Conservation (phyloP, 192 early-diverging fungal species). For the Gamsiella multidivaricata region DNA sequence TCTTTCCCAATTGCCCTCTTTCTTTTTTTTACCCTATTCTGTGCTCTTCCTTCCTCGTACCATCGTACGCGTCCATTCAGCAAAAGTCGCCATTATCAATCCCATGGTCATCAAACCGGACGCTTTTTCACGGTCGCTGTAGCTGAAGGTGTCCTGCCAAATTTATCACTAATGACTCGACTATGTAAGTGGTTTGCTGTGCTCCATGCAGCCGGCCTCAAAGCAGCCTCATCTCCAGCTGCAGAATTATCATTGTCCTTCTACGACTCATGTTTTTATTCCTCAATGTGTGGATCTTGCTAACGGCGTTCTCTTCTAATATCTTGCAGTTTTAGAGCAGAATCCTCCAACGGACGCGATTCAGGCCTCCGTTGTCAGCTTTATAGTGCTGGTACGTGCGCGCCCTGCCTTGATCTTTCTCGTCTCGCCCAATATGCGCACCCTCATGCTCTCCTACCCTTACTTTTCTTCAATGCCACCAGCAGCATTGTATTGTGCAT, state of each 20-base stretch:
- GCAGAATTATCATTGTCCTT: neutral
- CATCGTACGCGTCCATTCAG: neutral
- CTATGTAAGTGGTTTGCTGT: neutral
- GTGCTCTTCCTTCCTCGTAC: neutral
- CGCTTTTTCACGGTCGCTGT: neutral
- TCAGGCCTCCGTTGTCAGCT: slow-evolving; percentile 28
- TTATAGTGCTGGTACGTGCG: slow-evolving; percentile 50
- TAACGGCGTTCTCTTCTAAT: neutral
- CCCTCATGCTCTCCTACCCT: too few relatives aligned
- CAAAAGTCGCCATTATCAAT: neutral
- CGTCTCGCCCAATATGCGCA: neutral
- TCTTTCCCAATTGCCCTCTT: neutral
- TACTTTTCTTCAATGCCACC: too few relatives aligned
- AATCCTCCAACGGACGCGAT: slow-evolving; percentile 39
- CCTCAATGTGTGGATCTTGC: neutral
- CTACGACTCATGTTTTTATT: neutral
- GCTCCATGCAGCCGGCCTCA: too few relatives aligned
- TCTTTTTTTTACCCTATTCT: slow-evolving; percentile 1
- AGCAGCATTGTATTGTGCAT: too few relatives aligned
- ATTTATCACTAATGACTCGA: neutral
- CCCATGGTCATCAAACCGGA: neutral
- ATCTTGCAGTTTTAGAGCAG: slow-evolving; percentile 37
- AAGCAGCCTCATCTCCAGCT: neutral
- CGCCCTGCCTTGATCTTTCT: too few relatives aligned
- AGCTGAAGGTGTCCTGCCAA: neutral